These are phyloP conservation scores for Aspergillus sp. DNA, from an alignment of 2,329 filamentous ascomycete genomes.

Conservation along the genomic window DNA sequence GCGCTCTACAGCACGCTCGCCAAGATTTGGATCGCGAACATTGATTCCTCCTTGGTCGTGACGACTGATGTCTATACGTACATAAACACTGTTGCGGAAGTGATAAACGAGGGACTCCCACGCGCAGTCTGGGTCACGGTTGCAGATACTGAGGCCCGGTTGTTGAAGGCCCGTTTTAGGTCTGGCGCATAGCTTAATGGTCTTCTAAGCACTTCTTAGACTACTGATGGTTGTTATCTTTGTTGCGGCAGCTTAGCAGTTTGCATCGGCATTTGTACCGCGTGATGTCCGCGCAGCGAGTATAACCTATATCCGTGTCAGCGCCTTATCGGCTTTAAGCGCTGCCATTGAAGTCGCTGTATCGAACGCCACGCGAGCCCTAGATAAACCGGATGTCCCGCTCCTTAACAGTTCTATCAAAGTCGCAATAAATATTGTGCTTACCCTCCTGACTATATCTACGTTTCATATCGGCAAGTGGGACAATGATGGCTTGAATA, in stretches of 20 bases:
- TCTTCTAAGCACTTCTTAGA: constrained; percentile 55
- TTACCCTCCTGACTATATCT: constrained; percentile 66
- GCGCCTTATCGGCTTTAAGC: constrained; percentile 60
- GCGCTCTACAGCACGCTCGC: constrained; percentile 65
- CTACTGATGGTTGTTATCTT: constrained; percentile 61
- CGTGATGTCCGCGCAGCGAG: constrained; percentile 54
- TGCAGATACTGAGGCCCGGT: constrained; percentile 59
- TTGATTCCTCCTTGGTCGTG: constrained; percentile 61
- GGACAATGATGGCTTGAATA: too few species aligned
- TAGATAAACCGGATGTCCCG: constrained; percentile 69
- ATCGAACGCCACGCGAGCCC: constrained; percentile 58
- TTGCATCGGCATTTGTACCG: constrained; percentile 64
- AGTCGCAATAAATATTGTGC: constrained; percentile 63
- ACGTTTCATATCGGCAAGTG: constrained; percentile 58
- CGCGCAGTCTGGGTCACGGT: constrained; percentile 67
- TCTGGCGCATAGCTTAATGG: constrained; percentile 59
- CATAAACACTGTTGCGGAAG: constrained; percentile 64
- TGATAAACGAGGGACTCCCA: constrained; percentile 70
- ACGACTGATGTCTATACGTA: constrained; percentile 69
- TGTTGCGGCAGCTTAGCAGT: constrained; percentile 50
- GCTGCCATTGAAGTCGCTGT: constrained; percentile 64
- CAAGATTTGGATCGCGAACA: constrained; percentile 66
- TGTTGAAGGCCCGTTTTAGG: constrained; percentile 51
- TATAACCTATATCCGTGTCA: constrained; percentile 63
- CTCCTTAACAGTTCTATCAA: constrained; percentile 63